Evolutionary conservation across 1,139 yeast species (phyloP), one percentile per base, ranked within the genome.

Genomic region (Candida sanyaensis): DNA sequence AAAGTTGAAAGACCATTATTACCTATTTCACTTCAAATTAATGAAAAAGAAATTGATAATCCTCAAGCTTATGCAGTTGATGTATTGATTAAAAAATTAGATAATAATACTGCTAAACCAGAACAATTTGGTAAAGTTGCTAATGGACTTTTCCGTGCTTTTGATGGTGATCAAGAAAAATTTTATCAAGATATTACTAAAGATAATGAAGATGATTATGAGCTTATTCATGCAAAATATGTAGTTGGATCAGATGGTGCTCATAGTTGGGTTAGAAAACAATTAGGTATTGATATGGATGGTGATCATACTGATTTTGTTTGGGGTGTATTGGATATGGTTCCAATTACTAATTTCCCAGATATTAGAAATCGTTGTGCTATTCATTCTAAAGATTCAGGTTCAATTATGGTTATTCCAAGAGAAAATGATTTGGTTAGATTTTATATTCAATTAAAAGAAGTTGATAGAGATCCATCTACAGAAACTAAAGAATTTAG

Each of bases 171-270:
- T 47, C 63, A 58, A 48, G 61, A 56, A 10, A 48, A 42, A 30
- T 53, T 50, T 39, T 48, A 56, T 39, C 33, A 40, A 10, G 37
- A 39, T 13, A 41, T 34, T 21, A 43, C 41, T 27, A 43, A 37
- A 6, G 43, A 40, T 11, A 40, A 42, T 6, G 42, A 45, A 26
- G 47, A 47, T 27, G 21, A 36, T 24, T 51, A 42, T 42, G 59
- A 58, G 41, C 24, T 56, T 13, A 63, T 68, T 41, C 52, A 60
- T 36, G 68, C 71, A 31, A 68, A 68, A 49, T 68, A 67, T 52
- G 66, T 68, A 38, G 48, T 69, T 40, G 74, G 73, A 27, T 56
- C 66, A 42, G 73, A 69, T 51, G 73, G 74, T 42, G 74, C 73
- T 13, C 73, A 68, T 48, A 64, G 69, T 12, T 65, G 69, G 68